Base-by-base conservation (phyloP, 495 filamentous ascomycete genomes). In the Xylaria acuta region DNA sequence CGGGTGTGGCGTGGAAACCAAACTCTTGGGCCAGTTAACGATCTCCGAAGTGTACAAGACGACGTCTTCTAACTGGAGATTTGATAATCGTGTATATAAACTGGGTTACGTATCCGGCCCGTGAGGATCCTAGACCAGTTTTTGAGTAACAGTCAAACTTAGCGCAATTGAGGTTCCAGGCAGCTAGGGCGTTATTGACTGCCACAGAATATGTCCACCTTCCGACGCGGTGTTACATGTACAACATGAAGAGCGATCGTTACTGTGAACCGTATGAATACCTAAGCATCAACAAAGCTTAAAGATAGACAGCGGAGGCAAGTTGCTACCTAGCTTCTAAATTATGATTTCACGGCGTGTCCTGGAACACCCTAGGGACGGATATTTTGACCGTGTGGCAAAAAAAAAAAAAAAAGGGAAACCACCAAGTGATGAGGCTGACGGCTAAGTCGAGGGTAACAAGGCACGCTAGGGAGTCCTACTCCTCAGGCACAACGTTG, bases 131-230 rank as follows among this genome's bases (percentile, higher is more conserved):
- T 27, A 7, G 49, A 58, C 41, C 5, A 20, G 40, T 43, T 20
- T 25, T 69, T 22, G 41, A 69, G 41, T 60, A 59, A 49, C 22
- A 18, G 40, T 49, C 30, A 25, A 69, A 25, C 25, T 69, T 60
- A 2, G 38, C 18, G 9, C 7, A 60, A 38, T n/a, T 60, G 56
- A 60, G 5, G 3, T 62, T 27, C 38, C 41, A 62, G 38, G 16
- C 6, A 59, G 56, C 53, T 22, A 18, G 67, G 67, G 41, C n/a
- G n/a, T 36, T 38, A 59, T 27, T 38, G 54, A 30, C 41, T 69
- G 53, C n/a, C 20, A 60, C 43, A 11, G 34, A 20, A 45, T n/a
- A 25, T 60, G 53, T 54, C 32, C 45, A 60, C 58, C 27, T 64
- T 27, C 27, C 22, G 47, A 71, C 45, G 32, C 14, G 7, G 68